Percentiles rank a stretch among this genome's conserved stretches.
Conservation (phyloP, 768 basidiomycete species). For the Lactifluus pinguis region DNA sequence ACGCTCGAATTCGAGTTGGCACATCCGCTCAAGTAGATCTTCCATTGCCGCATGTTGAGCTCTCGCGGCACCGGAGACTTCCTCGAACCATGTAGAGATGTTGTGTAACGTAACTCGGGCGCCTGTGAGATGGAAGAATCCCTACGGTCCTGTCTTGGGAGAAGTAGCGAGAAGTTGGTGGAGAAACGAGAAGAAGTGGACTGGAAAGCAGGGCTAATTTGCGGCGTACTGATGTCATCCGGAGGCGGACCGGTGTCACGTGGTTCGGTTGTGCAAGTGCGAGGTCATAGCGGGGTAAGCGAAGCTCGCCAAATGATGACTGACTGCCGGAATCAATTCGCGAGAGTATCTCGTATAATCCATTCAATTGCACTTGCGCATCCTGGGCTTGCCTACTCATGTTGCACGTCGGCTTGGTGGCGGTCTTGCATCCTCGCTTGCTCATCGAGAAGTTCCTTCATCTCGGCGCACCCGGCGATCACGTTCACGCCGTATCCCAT, state of each 20-base stretch:
- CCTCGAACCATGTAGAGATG: too few relatives aligned
- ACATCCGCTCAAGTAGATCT: not conserved
- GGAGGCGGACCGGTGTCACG: conserved; percentile 3
- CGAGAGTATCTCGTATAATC: not conserved
- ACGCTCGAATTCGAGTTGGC: not conserved
- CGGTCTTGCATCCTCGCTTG: not conserved
- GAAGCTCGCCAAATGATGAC: not conserved
- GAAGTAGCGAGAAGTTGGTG: too few relatives aligned
- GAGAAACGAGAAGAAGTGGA: not conserved
- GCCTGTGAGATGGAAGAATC: not conserved
- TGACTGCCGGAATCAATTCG: not conserved
- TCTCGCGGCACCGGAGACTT: not conserved
- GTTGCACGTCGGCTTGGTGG: not conserved
- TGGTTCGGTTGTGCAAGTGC: not conserved
- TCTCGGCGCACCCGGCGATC: not conserved
- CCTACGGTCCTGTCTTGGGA: not conserved
- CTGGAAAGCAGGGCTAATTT: not conserved
- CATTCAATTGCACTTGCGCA: not conserved
- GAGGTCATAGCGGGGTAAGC: not conserved
- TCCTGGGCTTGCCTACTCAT: not conserved
- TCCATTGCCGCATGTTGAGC: not conserved
- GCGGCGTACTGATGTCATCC: not conserved
- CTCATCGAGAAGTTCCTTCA: not conserved
- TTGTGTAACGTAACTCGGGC: not conserved
- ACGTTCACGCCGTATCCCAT: not conserved